Percentiles rank a stretch among this genome's conserved stretches.
Conservation (phyloP, 2,329 filamentous ascomycete genomes). For the Ascocoryne sarcoides region DNA sequence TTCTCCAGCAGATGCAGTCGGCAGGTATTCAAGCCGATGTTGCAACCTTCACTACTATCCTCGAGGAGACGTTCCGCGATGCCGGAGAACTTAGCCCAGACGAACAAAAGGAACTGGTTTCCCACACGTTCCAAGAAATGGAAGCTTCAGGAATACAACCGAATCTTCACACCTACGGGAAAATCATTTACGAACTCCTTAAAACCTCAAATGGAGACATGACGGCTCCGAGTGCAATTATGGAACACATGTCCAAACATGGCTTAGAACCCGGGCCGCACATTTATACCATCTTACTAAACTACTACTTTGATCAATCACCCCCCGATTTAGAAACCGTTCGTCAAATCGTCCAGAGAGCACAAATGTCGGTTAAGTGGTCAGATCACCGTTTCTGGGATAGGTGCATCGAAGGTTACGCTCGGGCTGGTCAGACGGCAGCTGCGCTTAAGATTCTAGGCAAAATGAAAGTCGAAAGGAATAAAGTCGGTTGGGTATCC, state of each 20-base stretch:
- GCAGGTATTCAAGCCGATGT: conserved; percentile 49
- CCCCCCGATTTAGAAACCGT: conserved; percentile 53
- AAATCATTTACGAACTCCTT: conserved; percentile 58
- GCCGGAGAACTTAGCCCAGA: conserved; percentile 34
- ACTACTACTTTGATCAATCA: conserved; percentile 52
- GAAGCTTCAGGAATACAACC: conserved; percentile 46
- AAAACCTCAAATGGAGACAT: conserved; percentile 27
- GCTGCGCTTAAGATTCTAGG: conserved; percentile 42
- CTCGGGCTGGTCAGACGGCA: conserved; percentile 40
- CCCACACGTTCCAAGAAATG: conserved; percentile 49
- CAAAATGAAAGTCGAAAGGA: conserved; percentile 29
- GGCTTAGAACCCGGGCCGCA: conserved; percentile 49
- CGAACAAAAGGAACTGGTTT: conserved; percentile 44
- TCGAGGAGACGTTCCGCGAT: conserved; percentile 47
- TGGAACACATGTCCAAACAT: conserved; percentile 50
- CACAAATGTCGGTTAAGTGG: conserved; percentile 28
- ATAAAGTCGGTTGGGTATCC: conserved; percentile 21
- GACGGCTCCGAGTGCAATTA: conserved; percentile 47
- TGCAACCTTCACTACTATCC: conserved; percentile 65
- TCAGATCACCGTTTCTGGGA: conserved; percentile 58
- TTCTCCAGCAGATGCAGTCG: conserved; percentile 52
- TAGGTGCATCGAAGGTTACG: conserved; percentile 59
- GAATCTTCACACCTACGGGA: conserved; percentile 57
- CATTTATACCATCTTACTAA: conserved; percentile 67
- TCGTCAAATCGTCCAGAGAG: conserved; percentile 47